A percentile compares a stretch with the other conserved stretches of the same genome.
phyloP scores from a whole-genome alignment of 2,329 filamentous ascomycete genomes.

The Aureobasidium sp. region DNA sequence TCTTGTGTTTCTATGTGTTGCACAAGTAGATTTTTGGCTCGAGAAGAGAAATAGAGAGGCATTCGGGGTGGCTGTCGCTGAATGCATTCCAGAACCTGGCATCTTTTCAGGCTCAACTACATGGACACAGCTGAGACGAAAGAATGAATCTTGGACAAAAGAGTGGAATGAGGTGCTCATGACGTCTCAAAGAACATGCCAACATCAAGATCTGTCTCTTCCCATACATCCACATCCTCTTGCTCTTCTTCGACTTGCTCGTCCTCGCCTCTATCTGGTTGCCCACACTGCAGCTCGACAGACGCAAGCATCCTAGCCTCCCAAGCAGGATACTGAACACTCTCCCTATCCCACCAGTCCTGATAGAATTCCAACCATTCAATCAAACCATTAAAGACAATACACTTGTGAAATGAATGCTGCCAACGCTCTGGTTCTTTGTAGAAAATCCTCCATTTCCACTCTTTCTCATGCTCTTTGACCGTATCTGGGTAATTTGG shows the following conservation, averaged over 20 bases:
- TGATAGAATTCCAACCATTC: not conserved
- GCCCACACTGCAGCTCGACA: not conserved
- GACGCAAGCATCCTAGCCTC: not conserved
- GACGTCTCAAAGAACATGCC: not conserved
- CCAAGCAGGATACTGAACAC: not conserved
- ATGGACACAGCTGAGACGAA: too few relatives aligned
- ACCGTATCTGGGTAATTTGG: not conserved
- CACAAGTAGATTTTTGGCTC: too few relatives aligned
- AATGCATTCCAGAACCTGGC: too few relatives aligned
- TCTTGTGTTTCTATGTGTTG: too few relatives aligned
- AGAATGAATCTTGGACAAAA: not conserved
- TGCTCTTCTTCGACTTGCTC: not conserved
- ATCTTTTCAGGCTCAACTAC: too few relatives aligned
- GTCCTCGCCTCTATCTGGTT: not conserved
- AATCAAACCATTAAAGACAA: not conserved
- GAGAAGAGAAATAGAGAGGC: too few relatives aligned
- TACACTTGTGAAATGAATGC: not conserved
- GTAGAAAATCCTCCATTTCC: not conserved
- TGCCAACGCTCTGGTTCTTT: not conserved
- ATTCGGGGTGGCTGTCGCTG: too few relatives aligned
- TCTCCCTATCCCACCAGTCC: not conserved
- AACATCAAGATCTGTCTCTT: not conserved
- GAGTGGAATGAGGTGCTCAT: not conserved
- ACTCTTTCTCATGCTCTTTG: not conserved
- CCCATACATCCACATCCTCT: not conserved